A percentile compares a stretch with the other conserved stretches of the same genome.
Conservation (phyloP, 805 yeast species). For the Metschnikowia proteae region DNA sequence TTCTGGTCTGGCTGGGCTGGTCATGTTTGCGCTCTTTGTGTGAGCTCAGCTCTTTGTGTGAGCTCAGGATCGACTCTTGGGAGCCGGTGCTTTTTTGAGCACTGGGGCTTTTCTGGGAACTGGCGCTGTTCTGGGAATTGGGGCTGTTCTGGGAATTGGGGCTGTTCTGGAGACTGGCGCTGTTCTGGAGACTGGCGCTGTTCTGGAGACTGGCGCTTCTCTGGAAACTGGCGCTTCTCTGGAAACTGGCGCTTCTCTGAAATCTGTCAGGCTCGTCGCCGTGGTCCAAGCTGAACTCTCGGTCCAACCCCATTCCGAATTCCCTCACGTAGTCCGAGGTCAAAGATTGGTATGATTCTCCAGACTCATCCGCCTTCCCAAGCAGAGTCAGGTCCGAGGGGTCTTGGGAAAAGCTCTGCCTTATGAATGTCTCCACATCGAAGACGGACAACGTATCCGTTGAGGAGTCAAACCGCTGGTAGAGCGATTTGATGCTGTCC, state of each 20-base stretch:
- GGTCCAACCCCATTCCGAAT: constrained; percentile 22
- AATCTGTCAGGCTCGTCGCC: neutral
- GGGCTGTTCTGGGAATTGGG: too few relatives aligned
- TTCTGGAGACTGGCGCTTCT: too few relatives aligned
- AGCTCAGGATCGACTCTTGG: too few relatives aligned
- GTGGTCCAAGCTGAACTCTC: constrained; percentile 22
- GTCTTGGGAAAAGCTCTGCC: constrained; percentile 1
- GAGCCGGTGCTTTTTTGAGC: too few relatives aligned
- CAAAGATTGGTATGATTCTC: constrained; percentile 24
- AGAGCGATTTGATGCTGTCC: constrained; percentile 2
- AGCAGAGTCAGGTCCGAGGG: neutral
- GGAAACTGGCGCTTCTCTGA: neutral
- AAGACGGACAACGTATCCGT: constrained; percentile 8
- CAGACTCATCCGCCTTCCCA: constrained; percentile 3
- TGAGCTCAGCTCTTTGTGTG: too few relatives aligned
- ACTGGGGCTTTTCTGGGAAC: too few relatives aligned
- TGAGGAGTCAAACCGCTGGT: constrained; percentile 4
- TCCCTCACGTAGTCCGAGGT: constrained; percentile 27
- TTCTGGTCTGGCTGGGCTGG: neutral
- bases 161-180: too few relatives aligned
- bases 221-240: too few relatives aligned
- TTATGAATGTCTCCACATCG: constrained; percentile 8
- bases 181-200: too few relatives aligned
- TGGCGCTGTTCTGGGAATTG: too few relatives aligned
- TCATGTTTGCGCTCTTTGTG: too few relatives aligned